Base-by-base conservation (phyloP, 352 stramenopile species). In the Elongisporangium senticosum region DNA sequence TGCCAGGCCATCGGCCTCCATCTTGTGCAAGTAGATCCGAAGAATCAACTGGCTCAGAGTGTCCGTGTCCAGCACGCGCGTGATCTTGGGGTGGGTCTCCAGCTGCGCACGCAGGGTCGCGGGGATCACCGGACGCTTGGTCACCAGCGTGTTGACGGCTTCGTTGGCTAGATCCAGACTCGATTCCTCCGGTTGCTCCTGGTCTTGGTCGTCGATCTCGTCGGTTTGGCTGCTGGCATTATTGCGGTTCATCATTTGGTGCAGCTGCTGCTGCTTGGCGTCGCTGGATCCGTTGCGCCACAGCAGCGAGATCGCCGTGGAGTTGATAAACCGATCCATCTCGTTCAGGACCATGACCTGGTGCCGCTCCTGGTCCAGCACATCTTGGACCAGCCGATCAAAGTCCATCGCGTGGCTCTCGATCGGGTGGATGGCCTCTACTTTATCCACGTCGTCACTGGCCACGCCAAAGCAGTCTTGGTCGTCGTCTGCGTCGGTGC, bases 311-410 rank as follows among this genome's bases (percentile, higher is more conserved):
- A 89, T 77, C 0, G 83, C 74, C 43, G 66, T 80, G 20, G 78
- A 87, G 59, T 89, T 83, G 61, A 89, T 83, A 61, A 85, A 89
- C 20, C 78, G 70, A 26, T 90, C 81, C 57, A 89, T 68, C 37
- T 79, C 65, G 56, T 86, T 86, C 4, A 90, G 55, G 8, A 78
- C 52, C 2, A 51, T 49, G 19, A 81, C 56, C 53, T 81, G 78
- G 3, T 69, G 56, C 10, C 65, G 64, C 47, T 83, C 78, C 14
- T 72, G 65, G 1, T 74, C 58, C 4, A 72, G 66, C 0, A 90
- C 61, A 3, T 66, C 69, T 10, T 73, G 59, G 33, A 86, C 84
- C 20, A 90, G 61, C 50, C 78, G 72, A 21, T 87, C 78, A 19
- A 90, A 69, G 55, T 90, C 81, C 17, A 76, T 72, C 2, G 75